Percentiles rank a stretch among this genome's conserved stretches.
phyloP scores from a whole-genome alignment of 1,284 basidiomycete species.

The Moesziomyces globuligerus region DNA sequence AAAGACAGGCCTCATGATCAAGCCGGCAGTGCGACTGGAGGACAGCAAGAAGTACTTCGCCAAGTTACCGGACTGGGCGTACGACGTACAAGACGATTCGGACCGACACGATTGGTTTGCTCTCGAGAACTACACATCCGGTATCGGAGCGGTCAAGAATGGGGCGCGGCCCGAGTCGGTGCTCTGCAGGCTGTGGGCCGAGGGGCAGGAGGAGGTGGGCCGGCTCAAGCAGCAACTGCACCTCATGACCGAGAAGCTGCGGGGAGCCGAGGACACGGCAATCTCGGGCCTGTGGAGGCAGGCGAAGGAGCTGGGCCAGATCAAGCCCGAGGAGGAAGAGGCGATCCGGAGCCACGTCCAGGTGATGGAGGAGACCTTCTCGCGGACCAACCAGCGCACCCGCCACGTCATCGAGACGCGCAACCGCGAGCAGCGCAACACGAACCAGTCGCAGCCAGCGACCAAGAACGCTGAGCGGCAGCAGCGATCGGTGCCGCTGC shows the following conservation, averaged over 20 bases:
- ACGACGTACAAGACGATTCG: constrained; percentile 9
- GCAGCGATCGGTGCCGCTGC: constrained; percentile 10
- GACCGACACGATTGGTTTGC: constrained; percentile 22
- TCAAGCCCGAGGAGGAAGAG: constrained; percentile 8
- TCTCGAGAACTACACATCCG: background rate
- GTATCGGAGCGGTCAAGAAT: constrained; percentile 13
- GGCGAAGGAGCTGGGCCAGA: constrained; percentile 3
- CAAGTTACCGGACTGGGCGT: constrained; percentile 31
- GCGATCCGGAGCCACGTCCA: constrained; percentile 21
- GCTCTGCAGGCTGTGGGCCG: constrained; percentile 29
- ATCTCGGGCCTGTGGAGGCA: constrained; percentile 27
- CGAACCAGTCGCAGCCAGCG: background rate
- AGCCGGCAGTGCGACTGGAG: constrained; percentile 16
- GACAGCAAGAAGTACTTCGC: constrained; percentile 30
- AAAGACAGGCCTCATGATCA: constrained; percentile 40
- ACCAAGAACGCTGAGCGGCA: background rate
- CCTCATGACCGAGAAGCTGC: constrained; percentile 12
- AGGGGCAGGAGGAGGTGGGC: constrained; percentile 16
- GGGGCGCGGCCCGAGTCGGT: constrained; percentile 19
- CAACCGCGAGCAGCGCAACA: constrained; percentile 1
- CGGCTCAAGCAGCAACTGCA: constrained; percentile 13
- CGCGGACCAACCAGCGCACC: constrained; percentile 11
- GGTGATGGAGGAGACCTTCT: constrained; percentile 22
- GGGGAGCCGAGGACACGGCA: constrained; percentile 25
- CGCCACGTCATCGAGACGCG: constrained; percentile 9